phyloP scores from a whole-genome alignment of 2,329 filamentous ascomycete species.

The Colletotrichum sp. region DNA sequence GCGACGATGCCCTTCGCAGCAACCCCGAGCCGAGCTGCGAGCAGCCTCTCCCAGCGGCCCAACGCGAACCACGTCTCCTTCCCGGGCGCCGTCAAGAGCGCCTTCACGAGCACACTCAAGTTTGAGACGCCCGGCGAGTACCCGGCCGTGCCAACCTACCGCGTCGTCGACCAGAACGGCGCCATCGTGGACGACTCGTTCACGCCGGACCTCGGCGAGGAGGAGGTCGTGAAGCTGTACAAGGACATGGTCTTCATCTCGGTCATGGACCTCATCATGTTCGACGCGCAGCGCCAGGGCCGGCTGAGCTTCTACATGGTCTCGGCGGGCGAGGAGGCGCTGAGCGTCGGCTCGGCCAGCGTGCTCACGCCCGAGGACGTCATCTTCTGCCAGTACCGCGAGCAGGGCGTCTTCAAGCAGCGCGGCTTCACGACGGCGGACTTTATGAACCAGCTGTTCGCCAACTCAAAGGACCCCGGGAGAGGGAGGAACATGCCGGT shows the following conservation, averaged over 20 bases:
- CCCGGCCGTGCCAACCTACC: conserved; percentile 86
- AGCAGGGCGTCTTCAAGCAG: conserved; percentile 89
- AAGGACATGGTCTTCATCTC: conserved; percentile 71
- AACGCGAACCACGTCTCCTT: conserved; percentile 71
- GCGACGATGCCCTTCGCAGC: conserved; percentile 20
- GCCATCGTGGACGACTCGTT: conserved; percentile 77
- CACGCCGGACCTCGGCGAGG: conserved; percentile 71
- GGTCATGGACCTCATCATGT: conserved; percentile 98
- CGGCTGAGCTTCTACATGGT: conserved; percentile 97
- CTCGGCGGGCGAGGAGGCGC: conserved; percentile 91
- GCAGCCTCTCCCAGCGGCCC: conserved; percentile 61
- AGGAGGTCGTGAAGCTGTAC: conserved; percentile 64
- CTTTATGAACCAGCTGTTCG: conserved; percentile 96
- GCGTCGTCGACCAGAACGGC: conserved; percentile 89
- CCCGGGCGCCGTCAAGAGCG: conserved; percentile 93
- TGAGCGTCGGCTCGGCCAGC: conserved; percentile 86
- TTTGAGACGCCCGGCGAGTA: conserved; percentile 78
- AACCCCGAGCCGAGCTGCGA: conserved; percentile 40
- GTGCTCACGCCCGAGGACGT: conserved; percentile 86
- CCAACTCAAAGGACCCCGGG: conserved; percentile 81
- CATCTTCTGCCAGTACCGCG: conserved; percentile 92
- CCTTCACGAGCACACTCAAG: conserved; percentile 80
- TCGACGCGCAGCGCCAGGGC: conserved; percentile 95
- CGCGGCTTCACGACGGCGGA: conserved; percentile 85
- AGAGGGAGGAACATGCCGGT: conserved; percentile 95